These are phyloP conservation scores for Abrus precatorius DNA, from an alignment of 306 rosid genomes.

Conservation along the genomic window DNA sequence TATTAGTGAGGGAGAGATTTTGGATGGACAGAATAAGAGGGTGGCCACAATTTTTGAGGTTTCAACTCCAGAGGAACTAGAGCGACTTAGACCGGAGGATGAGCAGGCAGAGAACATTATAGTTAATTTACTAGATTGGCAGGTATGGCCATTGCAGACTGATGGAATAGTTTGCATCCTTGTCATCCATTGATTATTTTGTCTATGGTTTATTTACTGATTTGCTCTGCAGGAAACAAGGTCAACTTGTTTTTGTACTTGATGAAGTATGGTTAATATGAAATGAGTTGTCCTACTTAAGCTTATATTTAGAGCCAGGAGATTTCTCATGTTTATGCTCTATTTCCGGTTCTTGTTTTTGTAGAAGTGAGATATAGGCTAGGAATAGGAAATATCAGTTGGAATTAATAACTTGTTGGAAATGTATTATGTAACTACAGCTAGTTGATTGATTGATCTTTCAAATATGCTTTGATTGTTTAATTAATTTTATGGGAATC, in stretches of 20 bases:
- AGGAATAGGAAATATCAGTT: not conserved
- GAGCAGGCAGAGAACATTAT: slow-evolving; percentile 69
- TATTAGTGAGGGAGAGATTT: slow-evolving; percentile 69
- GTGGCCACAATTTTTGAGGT: slow-evolving; percentile 75
- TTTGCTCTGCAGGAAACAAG: slow-evolving; percentile 5
- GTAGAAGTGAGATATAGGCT: slow-evolving; percentile 9
- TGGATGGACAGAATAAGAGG: slow-evolving; percentile 59
- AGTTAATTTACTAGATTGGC: slow-evolving; percentile 89
- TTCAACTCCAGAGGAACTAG: slow-evolving; percentile 70
- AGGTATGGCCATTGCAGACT: slow-evolving; percentile 62
- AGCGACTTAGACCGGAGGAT: slow-evolving; percentile 63
- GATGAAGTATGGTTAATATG: slow-evolving; percentile 3
- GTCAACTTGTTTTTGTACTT: slow-evolving; percentile 13
- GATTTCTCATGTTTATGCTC: slow-evolving; percentile 18
- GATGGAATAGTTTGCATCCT: slow-evolving; percentile 1
- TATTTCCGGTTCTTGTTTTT: slow-evolving; percentile 28
- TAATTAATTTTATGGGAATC: slow-evolving; percentile 15
- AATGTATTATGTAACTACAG: slow-evolving; percentile 14
- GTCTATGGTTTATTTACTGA: not conserved
- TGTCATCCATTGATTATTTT: slow-evolving; percentile 23
- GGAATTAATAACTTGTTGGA: slow-evolving; percentile 17
- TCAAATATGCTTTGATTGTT: slow-evolving; percentile 3
- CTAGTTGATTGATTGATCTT: not conserved
- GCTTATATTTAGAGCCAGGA: not conserved
- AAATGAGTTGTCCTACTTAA: not conserved